A percentile compares a stretch with the other conserved stretches of the same genome.
phyloP scores from a whole-genome alignment of 441 rosid genomes.

The Francoa sonchifolia region DNA sequence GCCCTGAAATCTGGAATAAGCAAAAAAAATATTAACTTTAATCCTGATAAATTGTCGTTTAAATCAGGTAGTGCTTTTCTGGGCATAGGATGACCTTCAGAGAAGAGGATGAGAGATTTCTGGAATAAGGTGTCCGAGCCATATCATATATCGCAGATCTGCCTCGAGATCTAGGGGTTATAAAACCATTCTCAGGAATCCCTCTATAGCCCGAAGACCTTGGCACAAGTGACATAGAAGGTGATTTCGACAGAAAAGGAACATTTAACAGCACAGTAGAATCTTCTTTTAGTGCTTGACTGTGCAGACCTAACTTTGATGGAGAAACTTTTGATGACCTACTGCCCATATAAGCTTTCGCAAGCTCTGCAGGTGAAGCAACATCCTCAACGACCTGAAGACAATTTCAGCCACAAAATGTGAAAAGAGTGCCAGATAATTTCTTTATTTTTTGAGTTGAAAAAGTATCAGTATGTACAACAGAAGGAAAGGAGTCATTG shows the following conservation, averaged over 20 bases:
- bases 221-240: constrained; percentile 35
- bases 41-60: constrained; percentile 1
- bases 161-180: constrained; percentile 70
- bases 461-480: constrained; percentile 2
- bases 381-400: constrained; percentile 65
- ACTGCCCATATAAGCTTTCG: constrained; percentile 88
- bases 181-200: constrained; percentile 51
- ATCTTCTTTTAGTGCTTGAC: constrained; percentile 39
- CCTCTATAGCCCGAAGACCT: constrained; percentile 31
- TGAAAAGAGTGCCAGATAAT: constrained; percentile 7
- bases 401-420: constrained; percentile 21
- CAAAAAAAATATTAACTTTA: constrained; percentile 5
- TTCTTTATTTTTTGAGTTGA: background rate
- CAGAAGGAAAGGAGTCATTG: background rate
- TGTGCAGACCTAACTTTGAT: constrained; percentile 30
- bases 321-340: constrained; percentile 67
- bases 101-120: constrained; percentile 33
- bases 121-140: constrained; percentile 80
- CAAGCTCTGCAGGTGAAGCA: constrained; percentile 90
- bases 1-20: constrained; percentile 27
- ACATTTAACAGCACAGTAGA: constrained; percentile 23
- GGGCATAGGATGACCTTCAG: constrained; percentile 63
- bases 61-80: no score
- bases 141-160: constrained; percentile 84
- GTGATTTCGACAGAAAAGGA: constrained; percentile 30